Conservation (phyloP, 495 filamentous ascomycete species). For the Xylaria curta region DNA sequence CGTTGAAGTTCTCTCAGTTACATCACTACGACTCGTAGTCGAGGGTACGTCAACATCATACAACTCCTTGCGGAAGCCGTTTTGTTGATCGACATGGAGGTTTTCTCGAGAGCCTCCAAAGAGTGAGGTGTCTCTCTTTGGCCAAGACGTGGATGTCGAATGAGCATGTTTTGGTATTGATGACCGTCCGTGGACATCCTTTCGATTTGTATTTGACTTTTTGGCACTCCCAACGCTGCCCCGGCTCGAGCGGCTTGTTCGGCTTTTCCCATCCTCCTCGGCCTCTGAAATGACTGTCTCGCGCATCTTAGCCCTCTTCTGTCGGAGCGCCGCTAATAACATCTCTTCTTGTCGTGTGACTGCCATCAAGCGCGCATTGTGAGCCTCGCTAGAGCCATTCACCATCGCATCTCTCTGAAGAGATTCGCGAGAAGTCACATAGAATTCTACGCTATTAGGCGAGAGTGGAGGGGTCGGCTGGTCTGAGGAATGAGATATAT, state of each 20-base stretch:
- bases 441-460: constrained; percentile 54
- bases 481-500: constrained; percentile 39
- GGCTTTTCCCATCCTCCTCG: constrained; percentile 41
- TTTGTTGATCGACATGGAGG: neutral
- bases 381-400: constrained; percentile 35
- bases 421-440: constrained; percentile 41
- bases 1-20: constrained; percentile 29
- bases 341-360: constrained; percentile 87
- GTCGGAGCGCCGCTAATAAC: constrained; percentile 79
- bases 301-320: constrained; percentile 77
- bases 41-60: constrained; percentile 26
- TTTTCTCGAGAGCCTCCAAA: constrained; percentile 21
- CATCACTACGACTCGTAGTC: constrained; percentile 33
- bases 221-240: constrained; percentile 20
- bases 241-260: constrained; percentile 1
- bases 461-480: constrained; percentile 56
- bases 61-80: constrained; percentile 16
- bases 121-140: constrained; percentile 30
- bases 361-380: constrained; percentile 74
- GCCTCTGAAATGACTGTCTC: constrained; percentile 71
- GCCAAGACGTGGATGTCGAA: neutral
- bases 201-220: constrained; percentile 3
- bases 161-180: neutral
- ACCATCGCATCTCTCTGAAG: constrained; percentile 29
- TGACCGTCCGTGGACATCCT: neutral